Evolutionary conservation across 352 stramenopile species (phyloP), one percentile per base, ranked within the genome.

Genomic region (Globisporangium abappressorium): DNA sequence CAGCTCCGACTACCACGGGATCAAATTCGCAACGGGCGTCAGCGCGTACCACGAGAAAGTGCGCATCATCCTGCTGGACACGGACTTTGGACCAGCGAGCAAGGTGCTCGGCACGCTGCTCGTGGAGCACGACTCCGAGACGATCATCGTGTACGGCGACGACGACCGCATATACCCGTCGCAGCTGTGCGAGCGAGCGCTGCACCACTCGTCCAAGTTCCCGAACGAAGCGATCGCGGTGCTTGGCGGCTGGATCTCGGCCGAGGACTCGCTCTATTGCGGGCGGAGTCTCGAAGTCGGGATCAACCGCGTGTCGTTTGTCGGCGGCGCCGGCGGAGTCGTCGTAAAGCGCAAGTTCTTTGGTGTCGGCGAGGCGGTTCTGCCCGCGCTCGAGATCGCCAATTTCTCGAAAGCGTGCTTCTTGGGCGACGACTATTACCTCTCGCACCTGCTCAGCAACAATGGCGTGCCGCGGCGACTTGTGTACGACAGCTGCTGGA

Each of bases 91-190:
- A 4, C 80, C 80, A 0, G 76, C 76, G 1, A 86, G 76, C 38
- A 89, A 88, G 70, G 71, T 86, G 33, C 72, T 85, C 15, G 80
- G 80, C 11, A 77, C 75, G 14, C 43, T 87, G 33, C 65, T 87
- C 47, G 74, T 84, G 11, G 80, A 87, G 60, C 75, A 82, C 28
- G 80, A 87, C 24, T 72, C 77, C 1, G 75, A 87, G n/a, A 85
- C 80, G 1, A 73, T 87, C n/a, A 84, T 87, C 63, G 77, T 87
- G 2, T 87, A 87, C 38, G 80, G 80, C 3, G 80, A 87, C 55
- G 76, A 87, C 55, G 80, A 87, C 38, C 76, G 77, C 4, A 18
- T 78, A 3, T 84, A 85, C 54, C 75, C 75, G 1, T 54, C 64
- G 4, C 73, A 87, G 43, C 53, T 87, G 3, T 75, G 70, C n/a